A percentile compares a stretch with the other conserved stretches of the same genome.
Evolutionary conservation across 257 asterid species (phyloP).

Genomic region (Solanum sitiens): DNA sequence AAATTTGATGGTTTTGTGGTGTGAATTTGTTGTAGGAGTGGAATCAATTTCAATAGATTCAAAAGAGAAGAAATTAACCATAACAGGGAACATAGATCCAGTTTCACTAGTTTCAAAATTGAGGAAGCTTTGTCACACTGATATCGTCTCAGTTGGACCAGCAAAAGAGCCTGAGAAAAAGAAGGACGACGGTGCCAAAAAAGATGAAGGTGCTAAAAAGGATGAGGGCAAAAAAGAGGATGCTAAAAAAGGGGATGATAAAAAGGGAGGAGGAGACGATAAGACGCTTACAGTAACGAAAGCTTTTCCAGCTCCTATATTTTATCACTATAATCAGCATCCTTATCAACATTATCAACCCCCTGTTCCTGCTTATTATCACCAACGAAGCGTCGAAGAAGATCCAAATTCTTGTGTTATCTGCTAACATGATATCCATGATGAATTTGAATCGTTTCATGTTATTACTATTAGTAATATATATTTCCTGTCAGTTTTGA

Average conservation of each 20-base stretch:
- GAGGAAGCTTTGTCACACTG: constrained; percentile 53
- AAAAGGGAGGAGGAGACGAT: constrained; percentile 13
- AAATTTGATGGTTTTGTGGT: neutral
- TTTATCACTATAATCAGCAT: constrained; percentile 9
- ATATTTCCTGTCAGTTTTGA: neutral
- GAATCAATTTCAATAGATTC: constrained; percentile 48
- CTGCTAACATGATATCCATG: neutral
- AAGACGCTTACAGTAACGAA: constrained; percentile 13
- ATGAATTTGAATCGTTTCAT: neutral
- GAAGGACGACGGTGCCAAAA: constrained; percentile 26
- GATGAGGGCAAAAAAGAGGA: neutral
- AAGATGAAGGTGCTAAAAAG: constrained; percentile 1
- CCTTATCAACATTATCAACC: constrained; percentile 16
- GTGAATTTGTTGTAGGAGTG: constrained; percentile 26
- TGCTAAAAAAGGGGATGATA: neutral
- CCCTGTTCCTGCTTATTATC: constrained; percentile 9
- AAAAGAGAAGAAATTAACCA: constrained; percentile 50
- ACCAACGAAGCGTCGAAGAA: constrained; percentile 27
- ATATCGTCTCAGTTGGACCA: constrained; percentile 58
- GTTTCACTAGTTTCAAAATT: constrained; percentile 39
- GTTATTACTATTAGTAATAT: neutral
- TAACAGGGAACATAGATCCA: constrained; percentile 55
- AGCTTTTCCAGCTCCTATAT: constrained; percentile 21
- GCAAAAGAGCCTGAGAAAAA: constrained; percentile 75
- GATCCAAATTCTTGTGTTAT: constrained; percentile 25